Base-by-base conservation (phyloP, 805 yeast species). In the Candida chilensis region DNA sequence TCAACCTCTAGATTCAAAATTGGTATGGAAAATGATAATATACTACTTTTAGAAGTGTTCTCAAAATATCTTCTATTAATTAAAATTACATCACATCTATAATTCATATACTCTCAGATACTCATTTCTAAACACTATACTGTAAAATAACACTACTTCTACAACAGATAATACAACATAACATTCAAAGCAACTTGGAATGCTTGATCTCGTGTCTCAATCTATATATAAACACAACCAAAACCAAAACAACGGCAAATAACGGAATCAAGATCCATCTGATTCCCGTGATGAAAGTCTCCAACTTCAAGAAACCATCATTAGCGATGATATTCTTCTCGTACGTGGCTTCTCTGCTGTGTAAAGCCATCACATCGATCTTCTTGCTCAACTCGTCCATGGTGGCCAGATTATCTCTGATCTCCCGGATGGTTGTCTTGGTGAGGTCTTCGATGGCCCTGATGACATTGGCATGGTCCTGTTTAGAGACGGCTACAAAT, bases 181-280 rank as follows among this genome's bases (percentile, higher is more conserved):
- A n/a, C n/a, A 5, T 17, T 52, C 47, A 74, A 33, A 76, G 57
- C 27, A 77, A 57, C 38, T 77, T 77, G 6, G 78, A 57, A 42
- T 72, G 79, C 41, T 73, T 76, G 33, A 77, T 73, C 38, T 77
- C 83, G 38, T 61, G 71, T 54, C 81, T 69, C 26, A 77, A 52
- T 44, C 72, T 63, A 47, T 64, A 67, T 15, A 74, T 63, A 36
- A 71, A 57, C 20, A 65, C 48, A 13, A 67, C 58, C 32, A 74
- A 53, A 2, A 60, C 50, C 3, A 62, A 37, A 17, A 68, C 39
- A 4, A 65, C 51, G 7, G 59, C 31, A 7, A 64, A 43, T 14
- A 71, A 45, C 2, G 71, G 66, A 15, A 70, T 38, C 32, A 62
- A 47, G 2, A 61, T 42, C 64, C 67, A 63, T 31, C 50, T 57